Percentiles rank a stretch among this genome's conserved stretches.
Conservation (phyloP, 371 early-diverging fungal species). For the Apophysomyces sp. region DNA sequence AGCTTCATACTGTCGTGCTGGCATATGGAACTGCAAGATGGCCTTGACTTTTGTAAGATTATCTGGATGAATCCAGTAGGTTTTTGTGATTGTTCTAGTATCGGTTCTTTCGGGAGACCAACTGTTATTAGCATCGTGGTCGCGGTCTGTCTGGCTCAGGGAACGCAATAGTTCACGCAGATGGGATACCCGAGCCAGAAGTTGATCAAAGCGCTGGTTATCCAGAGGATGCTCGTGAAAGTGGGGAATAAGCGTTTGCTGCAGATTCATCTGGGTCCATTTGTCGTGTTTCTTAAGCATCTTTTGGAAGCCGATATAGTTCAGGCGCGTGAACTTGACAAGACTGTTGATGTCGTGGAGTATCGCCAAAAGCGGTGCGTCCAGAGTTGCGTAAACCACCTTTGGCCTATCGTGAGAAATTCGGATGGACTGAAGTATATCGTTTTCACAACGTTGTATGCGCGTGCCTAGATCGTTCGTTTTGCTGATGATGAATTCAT, state of each 20-base stretch:
- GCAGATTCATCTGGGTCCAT: constrained; percentile 58
- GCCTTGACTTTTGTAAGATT: constrained; percentile 95
- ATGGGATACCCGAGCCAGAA: not conserved
- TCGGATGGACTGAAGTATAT: constrained; percentile 30
- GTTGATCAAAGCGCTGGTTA: constrained; percentile 23
- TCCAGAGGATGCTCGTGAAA: constrained; percentile 57
- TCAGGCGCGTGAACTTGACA: constrained; percentile 83
- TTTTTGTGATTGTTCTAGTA: constrained; percentile 84
- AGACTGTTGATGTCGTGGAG: constrained; percentile 74
- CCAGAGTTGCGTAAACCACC: constrained; percentile 13
- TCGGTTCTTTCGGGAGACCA: not conserved
- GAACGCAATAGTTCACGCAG: not conserved
- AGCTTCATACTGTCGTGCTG: constrained; percentile 67
- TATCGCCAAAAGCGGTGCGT: constrained; percentile 22
- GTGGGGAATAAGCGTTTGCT: constrained; percentile 76
- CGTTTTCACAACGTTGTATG: constrained; percentile 68
- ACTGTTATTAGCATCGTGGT: not conserved
- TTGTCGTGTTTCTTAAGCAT: constrained; percentile 91
- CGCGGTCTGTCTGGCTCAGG: too few relatives aligned
- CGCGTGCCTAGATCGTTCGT: constrained; percentile 67
- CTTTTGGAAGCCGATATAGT: constrained; percentile 87
- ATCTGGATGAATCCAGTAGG: constrained; percentile 99
- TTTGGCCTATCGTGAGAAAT: too few relatives aligned
- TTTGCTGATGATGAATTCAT: constrained; percentile 79
- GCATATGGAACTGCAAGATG: constrained; percentile 86